These are phyloP conservation scores for Macrophomina pseudophaseolina DNA, from an alignment of 2,329 filamentous ascomycete species.

Conservation along the genomic window DNA sequence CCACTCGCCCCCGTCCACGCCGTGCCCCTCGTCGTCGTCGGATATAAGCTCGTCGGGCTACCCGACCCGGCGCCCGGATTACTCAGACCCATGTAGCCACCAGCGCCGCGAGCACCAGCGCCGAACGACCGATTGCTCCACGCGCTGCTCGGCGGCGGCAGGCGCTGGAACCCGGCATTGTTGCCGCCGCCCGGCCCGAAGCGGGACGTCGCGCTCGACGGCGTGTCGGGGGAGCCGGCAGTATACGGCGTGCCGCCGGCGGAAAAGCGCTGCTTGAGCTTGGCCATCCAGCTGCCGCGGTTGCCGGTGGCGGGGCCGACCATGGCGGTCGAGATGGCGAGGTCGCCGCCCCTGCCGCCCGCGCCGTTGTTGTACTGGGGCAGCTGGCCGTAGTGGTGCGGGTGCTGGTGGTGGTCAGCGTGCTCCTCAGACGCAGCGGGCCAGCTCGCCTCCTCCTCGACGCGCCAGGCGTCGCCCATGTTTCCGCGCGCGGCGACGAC, in stretches of 20 bases:
- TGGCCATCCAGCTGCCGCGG: background rate
- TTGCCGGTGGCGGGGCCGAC: background rate
- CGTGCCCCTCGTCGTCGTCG: slow-evolving; percentile 3
- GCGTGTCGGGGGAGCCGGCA: background rate
- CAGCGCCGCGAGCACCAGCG: background rate
- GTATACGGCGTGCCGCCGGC: background rate
- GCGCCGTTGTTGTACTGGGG: background rate
- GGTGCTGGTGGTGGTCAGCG: background rate
- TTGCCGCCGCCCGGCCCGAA: background rate
- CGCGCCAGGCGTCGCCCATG: slow-evolving; percentile 22
- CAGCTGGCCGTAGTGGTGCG: slow-evolving; percentile 2
- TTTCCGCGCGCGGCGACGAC: background rate
- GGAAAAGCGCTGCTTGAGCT: slow-evolving; percentile 8
- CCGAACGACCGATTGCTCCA: slow-evolving; percentile 11
- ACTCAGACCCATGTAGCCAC: background rate
- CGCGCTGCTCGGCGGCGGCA: background rate
- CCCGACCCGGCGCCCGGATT: background rate
- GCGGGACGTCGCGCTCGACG: background rate
- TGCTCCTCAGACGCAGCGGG: background rate
- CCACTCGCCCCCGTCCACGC: background rate
- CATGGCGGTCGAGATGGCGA: slow-evolving; percentile 13
- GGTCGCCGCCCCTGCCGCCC: background rate
- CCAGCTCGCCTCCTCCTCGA: slow-evolving; percentile 18
- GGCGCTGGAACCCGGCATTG: background rate
- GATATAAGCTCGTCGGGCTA: slow-evolving; percentile 1